Conservation (phyloP, 768 basidiomycete species). For the Hebeloma cylindrosporum region DNA sequence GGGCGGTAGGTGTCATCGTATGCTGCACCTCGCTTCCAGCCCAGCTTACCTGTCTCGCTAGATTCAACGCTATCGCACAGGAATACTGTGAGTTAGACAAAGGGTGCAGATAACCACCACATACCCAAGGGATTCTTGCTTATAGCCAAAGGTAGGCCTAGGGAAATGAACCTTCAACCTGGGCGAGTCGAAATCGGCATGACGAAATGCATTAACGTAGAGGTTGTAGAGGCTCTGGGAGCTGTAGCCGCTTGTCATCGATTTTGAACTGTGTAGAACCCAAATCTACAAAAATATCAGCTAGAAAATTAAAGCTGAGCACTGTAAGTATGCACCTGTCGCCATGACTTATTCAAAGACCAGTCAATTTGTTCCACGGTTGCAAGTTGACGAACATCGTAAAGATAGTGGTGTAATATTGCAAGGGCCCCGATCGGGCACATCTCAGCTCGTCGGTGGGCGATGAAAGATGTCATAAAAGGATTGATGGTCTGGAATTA, state of each 20-base stretch:
- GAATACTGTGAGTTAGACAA: background rate
- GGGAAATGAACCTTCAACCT: slow-evolving; percentile 25
- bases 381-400: slow-evolving; percentile 21
- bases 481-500: slow-evolving; percentile 28
- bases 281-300: slow-evolving; percentile 14
- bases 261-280: slow-evolving; percentile 18
- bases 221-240: slow-evolving; percentile 26
- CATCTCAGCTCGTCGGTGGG: slow-evolving; percentile 22
- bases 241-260: slow-evolving; percentile 18
- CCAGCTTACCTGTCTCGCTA: slow-evolving; percentile 23
- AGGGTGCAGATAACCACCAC: background rate
- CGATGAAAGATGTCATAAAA: slow-evolving; percentile 28
- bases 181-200: slow-evolving; percentile 17
- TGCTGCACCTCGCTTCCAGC: slow-evolving; percentile 24
- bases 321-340: slow-evolving; percentile 18
- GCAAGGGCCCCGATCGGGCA: slow-evolving; percentile 30
- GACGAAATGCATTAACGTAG: slow-evolving; percentile 20
- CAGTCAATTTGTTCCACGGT: slow-evolving; percentile 24
- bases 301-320: background rate
- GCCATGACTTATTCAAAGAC: slow-evolving; percentile 27
- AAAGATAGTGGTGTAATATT: slow-evolving; percentile 28
- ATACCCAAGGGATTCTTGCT: slow-evolving; percentile 28
- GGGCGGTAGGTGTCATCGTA: slow-evolving; percentile 25
- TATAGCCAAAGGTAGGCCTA: slow-evolving; percentile 25
- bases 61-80: slow-evolving; percentile 20